Evolutionary conservation across 1,139 yeast genomes (phyloP).

Genomic region (Candida mesenterica): DNA sequence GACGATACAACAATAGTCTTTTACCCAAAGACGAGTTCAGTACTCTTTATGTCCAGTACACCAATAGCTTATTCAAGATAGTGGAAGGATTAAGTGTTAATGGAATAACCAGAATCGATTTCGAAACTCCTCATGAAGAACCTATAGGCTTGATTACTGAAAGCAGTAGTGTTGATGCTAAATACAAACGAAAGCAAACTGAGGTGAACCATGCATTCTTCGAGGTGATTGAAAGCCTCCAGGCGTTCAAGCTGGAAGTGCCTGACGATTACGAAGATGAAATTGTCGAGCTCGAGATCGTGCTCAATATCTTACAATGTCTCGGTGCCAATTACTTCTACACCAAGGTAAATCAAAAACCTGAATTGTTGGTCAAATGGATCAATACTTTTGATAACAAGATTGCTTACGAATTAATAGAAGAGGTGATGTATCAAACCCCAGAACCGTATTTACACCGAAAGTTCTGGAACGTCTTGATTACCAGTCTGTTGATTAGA

Average conservation of each 20-base stretch:
- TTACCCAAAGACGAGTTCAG: constrained; percentile 19
- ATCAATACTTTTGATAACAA: constrained; percentile 62
- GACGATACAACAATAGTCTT: constrained; percentile 27
- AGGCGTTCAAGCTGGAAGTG: constrained; percentile 16
- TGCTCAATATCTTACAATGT: constrained; percentile 54
- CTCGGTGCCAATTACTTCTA: constrained; percentile 53
- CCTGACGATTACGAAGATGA: constrained; percentile 14
- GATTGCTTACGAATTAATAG: constrained; percentile 51
- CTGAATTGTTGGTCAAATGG: constrained; percentile 56
- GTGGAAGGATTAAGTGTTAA: constrained; percentile 29
- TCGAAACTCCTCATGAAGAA: constrained; percentile 25
- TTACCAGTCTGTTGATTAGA: constrained; percentile 57
- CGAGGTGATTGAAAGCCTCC: constrained; percentile 24
- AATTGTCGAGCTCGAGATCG: constrained; percentile 31
- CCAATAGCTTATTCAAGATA: constrained; percentile 33
- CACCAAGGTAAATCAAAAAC: constrained; percentile 39
- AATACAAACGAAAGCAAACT: constrained; percentile 11
- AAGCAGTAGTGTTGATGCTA: constrained; percentile 14
- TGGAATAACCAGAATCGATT: constrained; percentile 17
- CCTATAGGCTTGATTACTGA: constrained; percentile 36
- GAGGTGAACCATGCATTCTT: constrained; percentile 30
- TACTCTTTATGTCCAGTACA: constrained; percentile 24
- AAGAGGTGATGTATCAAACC: constrained; percentile 41
- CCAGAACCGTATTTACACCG: constrained; percentile 53
- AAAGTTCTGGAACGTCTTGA: constrained; percentile 60